phyloP scores from a whole-genome alignment of 2,329 filamentous ascomycete genomes.

The Penicillium sp. region DNA sequence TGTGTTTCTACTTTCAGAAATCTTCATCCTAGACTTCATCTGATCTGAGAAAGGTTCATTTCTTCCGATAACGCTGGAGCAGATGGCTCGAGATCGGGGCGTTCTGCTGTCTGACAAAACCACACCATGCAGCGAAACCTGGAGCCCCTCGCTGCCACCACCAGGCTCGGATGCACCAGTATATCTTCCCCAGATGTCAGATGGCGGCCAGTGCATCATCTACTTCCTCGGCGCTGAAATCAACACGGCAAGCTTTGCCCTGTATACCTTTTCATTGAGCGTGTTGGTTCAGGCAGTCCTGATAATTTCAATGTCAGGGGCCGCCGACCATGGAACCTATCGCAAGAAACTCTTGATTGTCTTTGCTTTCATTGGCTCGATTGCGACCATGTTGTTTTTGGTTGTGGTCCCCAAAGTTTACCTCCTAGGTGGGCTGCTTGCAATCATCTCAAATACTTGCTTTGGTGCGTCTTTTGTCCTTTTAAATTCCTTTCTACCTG shows the following conservation, averaged over 20 bases:
- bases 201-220: constrained; percentile 72
- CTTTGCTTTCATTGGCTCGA: constrained; percentile 81
- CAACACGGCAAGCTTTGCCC: constrained; percentile 94
- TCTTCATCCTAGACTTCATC: constrained; percentile 16
- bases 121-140: constrained; percentile 70
- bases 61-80: constrained; percentile 92
- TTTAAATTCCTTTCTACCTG: constrained; percentile 88
- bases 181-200: constrained; percentile 27
- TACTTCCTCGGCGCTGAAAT: constrained; percentile 79
- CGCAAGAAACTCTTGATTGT: constrained; percentile 80
- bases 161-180: not conserved
- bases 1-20: not conserved
- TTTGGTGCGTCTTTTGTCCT: constrained; percentile 95
- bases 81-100: constrained; percentile 87
- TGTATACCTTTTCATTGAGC: constrained; percentile 96
- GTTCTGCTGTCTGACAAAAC: constrained; percentile 76
- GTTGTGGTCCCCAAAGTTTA: constrained; percentile 74
- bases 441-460: constrained; percentile 87
- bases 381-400: constrained; percentile 85
- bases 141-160: constrained; percentile 46
- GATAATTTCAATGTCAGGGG: constrained; percentile 94
- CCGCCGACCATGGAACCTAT: constrained; percentile 90
- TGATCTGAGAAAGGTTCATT: constrained; percentile 67
- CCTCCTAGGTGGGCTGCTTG: constrained; percentile 75
- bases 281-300: constrained; percentile 85